Conservation (phyloP, 75 land plant genomes). For the Ceratopteris richardii region DNA sequence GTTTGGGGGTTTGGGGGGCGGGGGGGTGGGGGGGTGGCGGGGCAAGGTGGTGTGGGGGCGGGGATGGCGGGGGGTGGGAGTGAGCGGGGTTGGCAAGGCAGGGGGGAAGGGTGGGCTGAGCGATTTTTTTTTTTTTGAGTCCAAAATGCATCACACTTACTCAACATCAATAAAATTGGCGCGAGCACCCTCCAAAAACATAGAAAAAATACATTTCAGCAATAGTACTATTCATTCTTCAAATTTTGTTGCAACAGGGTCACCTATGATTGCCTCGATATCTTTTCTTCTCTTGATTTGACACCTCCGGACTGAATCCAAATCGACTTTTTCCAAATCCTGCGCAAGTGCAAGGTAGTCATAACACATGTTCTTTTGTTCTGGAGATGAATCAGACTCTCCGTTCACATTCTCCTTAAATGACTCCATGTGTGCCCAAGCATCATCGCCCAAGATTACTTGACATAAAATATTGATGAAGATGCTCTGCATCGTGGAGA, state of each 20-base stretch:
- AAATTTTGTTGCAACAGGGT: constrained; percentile 1
- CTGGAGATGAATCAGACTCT: constrained; percentile 35
- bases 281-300: constrained; percentile 48
- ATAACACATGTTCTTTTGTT: constrained; percentile 30
- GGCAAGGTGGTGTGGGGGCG: no score
- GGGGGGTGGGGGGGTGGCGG: no score
- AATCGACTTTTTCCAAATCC: constrained; percentile 41
- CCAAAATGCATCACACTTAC: no score
- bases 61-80: no score
- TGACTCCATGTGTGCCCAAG: constrained; percentile 30
- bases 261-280: constrained; percentile 36
- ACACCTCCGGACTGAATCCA: constrained; percentile 20
- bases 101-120: no score
- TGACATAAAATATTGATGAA: constrained; percentile 36
- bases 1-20: no score
- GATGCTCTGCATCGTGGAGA: constrained; percentile 36
- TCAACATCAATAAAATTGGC: no score
- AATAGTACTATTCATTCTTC: no score
- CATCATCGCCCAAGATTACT: constrained; percentile 33
- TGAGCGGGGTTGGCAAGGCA: no score
- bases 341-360: constrained; percentile 44
- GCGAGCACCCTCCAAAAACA: no score
- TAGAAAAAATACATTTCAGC: no score
- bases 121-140: no score
- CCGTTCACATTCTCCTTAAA: constrained; percentile 25